Percentiles rank a stretch among this genome's conserved stretches.
These are phyloP conservation scores for Suillus occidentalis DNA, from an alignment of 768 basidiomycete species.

Conservation along the genomic window DNA sequence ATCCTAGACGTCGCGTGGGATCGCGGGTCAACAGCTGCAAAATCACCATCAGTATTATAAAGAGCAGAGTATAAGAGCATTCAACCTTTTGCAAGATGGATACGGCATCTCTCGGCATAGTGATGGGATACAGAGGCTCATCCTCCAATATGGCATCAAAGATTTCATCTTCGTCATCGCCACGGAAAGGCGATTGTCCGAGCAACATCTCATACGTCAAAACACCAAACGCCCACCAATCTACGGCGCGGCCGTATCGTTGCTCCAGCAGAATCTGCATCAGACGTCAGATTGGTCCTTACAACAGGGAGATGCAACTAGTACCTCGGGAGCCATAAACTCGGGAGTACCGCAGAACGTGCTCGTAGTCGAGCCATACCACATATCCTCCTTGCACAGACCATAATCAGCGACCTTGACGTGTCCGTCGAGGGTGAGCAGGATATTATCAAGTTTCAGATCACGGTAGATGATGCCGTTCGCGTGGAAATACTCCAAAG, in stretches of 20 bases:
- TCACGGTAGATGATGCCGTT: slow-evolving; percentile 99
- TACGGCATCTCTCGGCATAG: slow-evolving; percentile 97
- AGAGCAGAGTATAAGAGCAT: slow-evolving; percentile 8
- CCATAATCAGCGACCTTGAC: slow-evolving; percentile 99
- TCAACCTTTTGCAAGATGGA: slow-evolving; percentile 89
- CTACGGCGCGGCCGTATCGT: slow-evolving; percentile 96
- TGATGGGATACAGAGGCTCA: slow-evolving; percentile 97
- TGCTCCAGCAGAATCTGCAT: slow-evolving; percentile 95
- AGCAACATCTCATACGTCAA: slow-evolving; percentile 98
- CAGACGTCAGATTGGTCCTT: slow-evolving; percentile 8
- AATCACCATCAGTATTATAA: slow-evolving; percentile 7
- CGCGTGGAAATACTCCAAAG: slow-evolving; percentile 95
- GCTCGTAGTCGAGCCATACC: slow-evolving; percentile 92
- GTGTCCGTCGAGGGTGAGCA: slow-evolving; percentile 94
- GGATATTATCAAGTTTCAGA: slow-evolving; percentile 96
- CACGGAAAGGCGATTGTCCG: slow-evolving; percentile 98
- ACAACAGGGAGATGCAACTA: background rate
- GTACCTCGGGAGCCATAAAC: slow-evolving; percentile 99
- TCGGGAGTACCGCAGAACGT: slow-evolving; percentile 99
- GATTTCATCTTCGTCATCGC: slow-evolving; percentile 99
- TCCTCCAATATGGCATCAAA: slow-evolving; percentile 99
- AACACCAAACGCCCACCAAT: slow-evolving; percentile 99
- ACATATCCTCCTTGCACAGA: slow-evolving; percentile 99
- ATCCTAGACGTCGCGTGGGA: slow-evolving; percentile 86
- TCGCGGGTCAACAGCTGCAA: slow-evolving; percentile 87